These are phyloP conservation scores for Thielaviopsis euricoi DNA, from an alignment of 2,329 filamentous ascomycete genomes.

Conservation along the genomic window DNA sequence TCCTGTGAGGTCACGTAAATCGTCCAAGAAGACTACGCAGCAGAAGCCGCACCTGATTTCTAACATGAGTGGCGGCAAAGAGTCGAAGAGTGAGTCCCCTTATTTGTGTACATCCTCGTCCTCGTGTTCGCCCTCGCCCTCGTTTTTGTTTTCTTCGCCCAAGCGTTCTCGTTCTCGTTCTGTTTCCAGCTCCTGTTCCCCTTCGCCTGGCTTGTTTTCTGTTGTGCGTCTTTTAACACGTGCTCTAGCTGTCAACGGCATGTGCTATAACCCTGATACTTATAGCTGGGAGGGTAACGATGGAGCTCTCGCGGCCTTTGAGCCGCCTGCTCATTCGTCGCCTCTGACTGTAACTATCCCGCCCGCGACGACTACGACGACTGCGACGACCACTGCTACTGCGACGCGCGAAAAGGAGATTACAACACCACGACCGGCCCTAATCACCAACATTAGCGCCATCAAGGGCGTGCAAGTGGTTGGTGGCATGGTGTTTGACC, in stretches of 20 bases:
- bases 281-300: constrained; percentile 96
- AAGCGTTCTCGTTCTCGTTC: no score
- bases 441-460: constrained; percentile 80
- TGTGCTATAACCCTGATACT: constrained; percentile 82
- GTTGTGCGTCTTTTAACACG: constrained; percentile 17
- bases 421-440: constrained; percentile 48
- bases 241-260: constrained; percentile 64
- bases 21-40: constrained; percentile 37
- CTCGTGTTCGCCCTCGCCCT: no score
- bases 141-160: no score
- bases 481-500: constrained; percentile 97
- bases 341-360: constrained; percentile 26
- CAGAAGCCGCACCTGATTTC: constrained; percentile 78
- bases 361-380: constrained; percentile 16
- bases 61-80: constrained; percentile 57
- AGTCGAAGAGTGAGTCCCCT: constrained; percentile 56
- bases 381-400: no score
- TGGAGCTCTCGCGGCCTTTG: constrained; percentile 65
- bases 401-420: constrained; percentile 37
- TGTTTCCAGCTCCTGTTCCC: no score
- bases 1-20: constrained; percentile 36
- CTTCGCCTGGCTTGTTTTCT: background rate
- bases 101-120: background rate
- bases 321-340: constrained; percentile 40
- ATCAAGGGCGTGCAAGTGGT: constrained; percentile 83